Conservation (phyloP, 768 basidiomycete genomes). For the Collybiopsis confluens region DNA sequence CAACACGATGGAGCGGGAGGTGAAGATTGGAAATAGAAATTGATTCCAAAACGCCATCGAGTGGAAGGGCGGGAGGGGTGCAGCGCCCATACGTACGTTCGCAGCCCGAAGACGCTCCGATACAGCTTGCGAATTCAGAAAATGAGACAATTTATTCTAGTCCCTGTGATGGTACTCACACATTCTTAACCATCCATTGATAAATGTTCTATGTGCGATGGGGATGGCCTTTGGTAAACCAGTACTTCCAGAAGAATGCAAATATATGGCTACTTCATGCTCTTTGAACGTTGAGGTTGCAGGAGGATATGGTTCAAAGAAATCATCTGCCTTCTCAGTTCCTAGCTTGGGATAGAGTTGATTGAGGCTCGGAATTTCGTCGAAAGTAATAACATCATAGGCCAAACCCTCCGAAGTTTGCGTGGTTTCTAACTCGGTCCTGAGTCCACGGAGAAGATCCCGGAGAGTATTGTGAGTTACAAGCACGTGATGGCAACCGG, state of each 20-base stretch:
- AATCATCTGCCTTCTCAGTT: slow-evolving; percentile 10
- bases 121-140: no score
- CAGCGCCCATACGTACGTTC: slow-evolving; percentile 9
- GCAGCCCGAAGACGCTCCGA: no score
- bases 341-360: slow-evolving; percentile 26
- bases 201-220: slow-evolving; percentile 11
- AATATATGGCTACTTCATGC: slow-evolving; percentile 14
- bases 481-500: slow-evolving; percentile 27
- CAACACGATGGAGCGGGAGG: slow-evolving; percentile 16
- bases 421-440: not conserved
- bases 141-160: no score
- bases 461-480: slow-evolving; percentile 20
- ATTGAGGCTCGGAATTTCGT: slow-evolving; percentile 12
- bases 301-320: slow-evolving; percentile 6
- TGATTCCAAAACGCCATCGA: slow-evolving; percentile 14
- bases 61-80: slow-evolving; percentile 21
- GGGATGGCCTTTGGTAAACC: slow-evolving; percentile 26
- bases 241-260: slow-evolving; percentile 31
- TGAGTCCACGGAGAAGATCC: slow-evolving; percentile 18
- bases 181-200: slow-evolving; percentile 17
- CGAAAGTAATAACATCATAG: slow-evolving; percentile 8
- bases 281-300: slow-evolving; percentile 5
- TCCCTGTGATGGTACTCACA: slow-evolving; percentile 11
- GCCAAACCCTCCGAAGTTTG: not conserved
- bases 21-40: slow-evolving; percentile 12